Evolutionary conservation across 2,329 filamentous ascomycete genomes (phyloP).

Genomic region (Pseudogymnoascus sp.): DNA sequence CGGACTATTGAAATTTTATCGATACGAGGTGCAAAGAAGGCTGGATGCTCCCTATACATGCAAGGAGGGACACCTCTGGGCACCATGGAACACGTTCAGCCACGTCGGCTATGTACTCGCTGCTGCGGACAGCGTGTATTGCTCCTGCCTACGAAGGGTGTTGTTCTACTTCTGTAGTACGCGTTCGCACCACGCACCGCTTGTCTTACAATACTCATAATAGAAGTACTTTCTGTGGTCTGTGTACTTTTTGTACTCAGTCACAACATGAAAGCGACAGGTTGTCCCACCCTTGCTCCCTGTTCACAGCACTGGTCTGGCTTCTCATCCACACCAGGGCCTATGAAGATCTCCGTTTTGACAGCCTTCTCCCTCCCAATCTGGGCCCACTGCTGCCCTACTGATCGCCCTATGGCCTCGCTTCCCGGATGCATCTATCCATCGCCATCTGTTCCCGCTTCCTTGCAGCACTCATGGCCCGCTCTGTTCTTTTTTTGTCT

Average conservation of each 20-base stretch:
- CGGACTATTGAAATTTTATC: conserved; percentile 3
- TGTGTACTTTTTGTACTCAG: background rate
- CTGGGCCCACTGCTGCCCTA: background rate
- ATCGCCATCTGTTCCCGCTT: conserved; percentile 3
- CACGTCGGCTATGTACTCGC: background rate
- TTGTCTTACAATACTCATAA: background rate
- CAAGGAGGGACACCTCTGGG: background rate
- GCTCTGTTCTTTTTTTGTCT: conserved; percentile 1
- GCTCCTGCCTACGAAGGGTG: background rate
- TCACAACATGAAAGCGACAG: background rate
- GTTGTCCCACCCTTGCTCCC: background rate
- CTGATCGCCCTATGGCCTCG: conserved; percentile 4
- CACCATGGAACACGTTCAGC: background rate
- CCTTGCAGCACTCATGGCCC: background rate
- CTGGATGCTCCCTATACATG: background rate
- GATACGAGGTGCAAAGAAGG: background rate
- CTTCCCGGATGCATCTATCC: background rate
- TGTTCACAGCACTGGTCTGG: background rate
- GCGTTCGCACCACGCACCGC: background rate
- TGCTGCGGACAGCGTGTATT: background rate
- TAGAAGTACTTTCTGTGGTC: background rate
- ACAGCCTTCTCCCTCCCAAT: background rate
- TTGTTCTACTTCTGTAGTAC: background rate
- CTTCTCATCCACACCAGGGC: background rate
- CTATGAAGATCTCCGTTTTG: background rate